Conservation (phyloP, 1,139 yeast genomes). For the Suzukiozyma palmioleophila region DNA sequence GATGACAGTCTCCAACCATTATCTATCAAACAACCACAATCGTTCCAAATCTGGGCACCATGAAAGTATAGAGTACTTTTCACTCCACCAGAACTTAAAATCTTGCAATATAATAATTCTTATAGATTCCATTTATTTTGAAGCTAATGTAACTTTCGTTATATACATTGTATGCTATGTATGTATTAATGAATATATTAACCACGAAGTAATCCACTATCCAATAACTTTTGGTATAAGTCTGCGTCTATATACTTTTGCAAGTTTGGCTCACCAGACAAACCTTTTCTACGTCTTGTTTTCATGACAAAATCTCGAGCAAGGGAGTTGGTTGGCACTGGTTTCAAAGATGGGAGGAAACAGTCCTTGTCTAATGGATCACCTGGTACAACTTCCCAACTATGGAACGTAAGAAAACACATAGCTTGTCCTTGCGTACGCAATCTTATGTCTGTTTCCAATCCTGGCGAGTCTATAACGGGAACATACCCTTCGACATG, state of each 20-base stretch:
- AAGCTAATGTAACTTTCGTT: not conserved
- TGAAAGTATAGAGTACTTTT: conserved; percentile 11
- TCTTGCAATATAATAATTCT: not conserved
- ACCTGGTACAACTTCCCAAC: conserved; percentile 85
- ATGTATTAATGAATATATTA: not conserved
- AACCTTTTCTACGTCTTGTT: conserved; percentile 83
- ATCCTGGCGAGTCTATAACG: conserved; percentile 84
- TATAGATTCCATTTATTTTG: not conserved
- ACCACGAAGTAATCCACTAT: conserved; percentile 31
- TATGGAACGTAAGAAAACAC: conserved; percentile 59
- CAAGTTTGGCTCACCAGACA: conserved; percentile 72
- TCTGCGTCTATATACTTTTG: conserved; percentile 66
- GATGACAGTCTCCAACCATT: conserved; percentile 57
- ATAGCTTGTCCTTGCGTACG: conserved; percentile 77
- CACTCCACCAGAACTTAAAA: not conserved
- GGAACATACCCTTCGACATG: conserved; percentile 67
- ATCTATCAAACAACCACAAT: conserved; percentile 77
- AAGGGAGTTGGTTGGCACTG: conserved; percentile 65
- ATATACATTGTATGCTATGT: not conserved
- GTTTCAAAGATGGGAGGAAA: conserved; percentile 62
- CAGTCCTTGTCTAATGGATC: conserved; percentile 75
- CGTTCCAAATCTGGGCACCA: conserved; percentile 84
- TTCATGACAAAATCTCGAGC: conserved; percentile 89
- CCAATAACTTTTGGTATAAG: conserved; percentile 49
- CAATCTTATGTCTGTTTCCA: conserved; percentile 79